These are phyloP conservation scores for Cardamine occulta DNA, from an alignment of 345 rosid genomes.

Conservation along the genomic window DNA sequence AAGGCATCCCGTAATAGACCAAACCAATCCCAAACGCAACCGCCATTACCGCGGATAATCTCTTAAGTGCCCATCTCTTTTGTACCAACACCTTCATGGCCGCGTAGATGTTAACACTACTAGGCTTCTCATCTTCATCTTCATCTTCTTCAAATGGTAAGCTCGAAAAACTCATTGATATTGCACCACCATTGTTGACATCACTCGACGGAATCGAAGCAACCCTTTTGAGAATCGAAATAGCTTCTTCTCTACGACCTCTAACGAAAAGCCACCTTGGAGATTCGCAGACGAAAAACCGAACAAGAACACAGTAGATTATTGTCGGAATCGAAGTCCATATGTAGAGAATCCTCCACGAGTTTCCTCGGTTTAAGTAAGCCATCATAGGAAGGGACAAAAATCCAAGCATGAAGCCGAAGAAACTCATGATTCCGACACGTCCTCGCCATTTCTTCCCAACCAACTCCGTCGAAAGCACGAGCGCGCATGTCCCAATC, in stretches of 20 bases:
- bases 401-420: slow-evolving; percentile 53
- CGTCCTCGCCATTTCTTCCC: slow-evolving; percentile 58
- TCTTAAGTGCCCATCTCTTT: slow-evolving; percentile 58
- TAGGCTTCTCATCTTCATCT: slow-evolving; percentile 22
- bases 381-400: slow-evolving; percentile 56
- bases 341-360: slow-evolving; percentile 53
- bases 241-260: slow-evolving; percentile 62
- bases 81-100: slow-evolving; percentile 51
- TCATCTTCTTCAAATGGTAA: slow-evolving; percentile 42
- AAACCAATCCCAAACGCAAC: slow-evolving; percentile 65
- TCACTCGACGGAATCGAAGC: slow-evolving; percentile 25
- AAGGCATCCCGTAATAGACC: slow-evolving; percentile 78
- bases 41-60: slow-evolving; percentile 48
- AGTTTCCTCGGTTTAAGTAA: slow-evolving; percentile 45
- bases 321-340: slow-evolving; percentile 60
- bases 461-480: slow-evolving; percentile 53
- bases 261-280: slow-evolving; percentile 62
- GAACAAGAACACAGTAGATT: slow-evolving; percentile 40
- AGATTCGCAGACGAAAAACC: slow-evolving; percentile 52
- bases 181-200: slow-evolving; percentile 11
- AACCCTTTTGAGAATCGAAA: slow-evolving; percentile 53
- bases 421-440: slow-evolving; percentile 51
- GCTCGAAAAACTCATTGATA: slow-evolving; percentile 47
- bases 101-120: slow-evolving; percentile 47
- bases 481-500: slow-evolving; percentile 55